A percentile compares a stretch with the other conserved stretches of the same genome.
Conservation (phyloP, 768 basidiomycete genomes). For the Psilocybe cubensis region DNA sequence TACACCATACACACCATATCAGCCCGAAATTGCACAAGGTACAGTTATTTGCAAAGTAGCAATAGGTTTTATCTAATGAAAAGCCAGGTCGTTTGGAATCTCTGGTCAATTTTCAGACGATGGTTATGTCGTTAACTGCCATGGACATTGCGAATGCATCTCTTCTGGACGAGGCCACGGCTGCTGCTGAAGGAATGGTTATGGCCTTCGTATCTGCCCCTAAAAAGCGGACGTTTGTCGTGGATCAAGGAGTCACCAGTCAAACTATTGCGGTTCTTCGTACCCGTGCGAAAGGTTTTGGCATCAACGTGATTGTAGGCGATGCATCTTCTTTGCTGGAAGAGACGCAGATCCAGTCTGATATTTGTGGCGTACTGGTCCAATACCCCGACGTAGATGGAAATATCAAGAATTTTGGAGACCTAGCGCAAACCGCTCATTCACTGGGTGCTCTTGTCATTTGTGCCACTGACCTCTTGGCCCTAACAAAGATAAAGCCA, state of each 20-base stretch:
- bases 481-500: slow-evolving; percentile 89
- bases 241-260: slow-evolving; percentile 80
- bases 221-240: slow-evolving; percentile 81
- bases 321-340: slow-evolving; percentile 55
- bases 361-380: slow-evolving; percentile 86
- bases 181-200: slow-evolving; percentile 96
- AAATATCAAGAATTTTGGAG: slow-evolving; percentile 70
- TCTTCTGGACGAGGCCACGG: slow-evolving; percentile 92
- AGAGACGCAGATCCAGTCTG: slow-evolving; percentile 54
- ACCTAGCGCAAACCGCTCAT: slow-evolving; percentile 72
- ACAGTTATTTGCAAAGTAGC: slow-evolving; percentile 8
- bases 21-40: slow-evolving; percentile 99
- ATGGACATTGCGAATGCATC: slow-evolving; percentile 98
- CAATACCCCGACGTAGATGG: slow-evolving; percentile 96
- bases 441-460: slow-evolving; percentile 78
- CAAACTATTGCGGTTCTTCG: slow-evolving; percentile 90
- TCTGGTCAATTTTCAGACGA: slow-evolving; percentile 95
- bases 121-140: slow-evolving; percentile 91
- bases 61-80: slow-evolving; percentile 9
- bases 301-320: slow-evolving; percentile 78
- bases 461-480: slow-evolving; percentile 90
- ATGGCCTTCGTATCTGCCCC: slow-evolving; percentile 78
- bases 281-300: slow-evolving; percentile 93
- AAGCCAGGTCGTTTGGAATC: slow-evolving; percentile 89
- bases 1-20: slow-evolving; percentile 94